Base-by-base conservation (phyloP, 148 eudicot species). In the Camellia sinensis region DNA sequence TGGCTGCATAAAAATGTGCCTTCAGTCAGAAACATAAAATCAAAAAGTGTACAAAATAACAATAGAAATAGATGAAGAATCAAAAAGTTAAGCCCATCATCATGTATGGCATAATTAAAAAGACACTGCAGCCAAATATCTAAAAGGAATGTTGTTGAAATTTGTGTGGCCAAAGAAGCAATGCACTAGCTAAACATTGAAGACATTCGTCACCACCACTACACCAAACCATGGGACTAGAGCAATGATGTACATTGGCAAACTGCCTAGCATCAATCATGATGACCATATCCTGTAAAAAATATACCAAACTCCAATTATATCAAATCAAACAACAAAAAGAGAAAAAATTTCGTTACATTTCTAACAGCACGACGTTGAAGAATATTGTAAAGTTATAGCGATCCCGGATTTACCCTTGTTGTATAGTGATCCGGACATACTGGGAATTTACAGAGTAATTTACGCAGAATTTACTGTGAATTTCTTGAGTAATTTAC, bases 331-430 rank as follows among this genome's bases (percentile, higher is more conserved):
- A 63, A 46, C 53, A 45, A 9, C 22, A 52, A 12, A 18, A 45
- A 48, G 2, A 4, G 29, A 5, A 29, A 17, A 71, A 70, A 2
- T 4, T 29, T 12, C 65, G 63, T 88, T 86, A 96, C 98, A 85
- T 89, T 92, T 81, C 88, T 78, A 70, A 82, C 64, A 67, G 97
- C 92, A 63, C 99, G 98, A 10, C 92, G 89, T 77, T 90, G 97
- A 80, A 96, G 92, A 89, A 96, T 96, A 86, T 96, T 96, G 85
- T 96, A 96, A 43, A 96, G 84, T 83, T 93, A 98, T 64, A 96
- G n/a, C n/a, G n/a, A n/a, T n/a, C n/a, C 97, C 81, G 99, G 99
- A n/a, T n/a, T n/a, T n/a, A n/a, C n/a, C n/a, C 87, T 93, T 93
- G 91, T 98, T 93, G 78, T 96, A 96, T 66, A 73, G 73, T 67